Conservation (phyloP, 305 asterid genomes). For the Vinca major region DNA sequence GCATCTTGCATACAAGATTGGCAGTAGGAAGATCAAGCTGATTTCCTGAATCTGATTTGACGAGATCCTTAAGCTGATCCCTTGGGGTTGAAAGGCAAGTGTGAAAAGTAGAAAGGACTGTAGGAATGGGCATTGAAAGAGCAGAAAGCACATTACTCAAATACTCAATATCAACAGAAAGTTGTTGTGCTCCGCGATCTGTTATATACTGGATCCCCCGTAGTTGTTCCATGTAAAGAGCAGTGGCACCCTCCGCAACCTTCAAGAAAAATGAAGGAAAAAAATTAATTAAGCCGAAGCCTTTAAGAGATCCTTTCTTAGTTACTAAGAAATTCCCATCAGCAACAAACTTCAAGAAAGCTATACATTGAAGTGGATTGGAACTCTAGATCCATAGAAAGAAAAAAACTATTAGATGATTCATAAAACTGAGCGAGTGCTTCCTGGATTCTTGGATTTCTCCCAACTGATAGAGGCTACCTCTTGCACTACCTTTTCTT, state of each 20-base stretch:
- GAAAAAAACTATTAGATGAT: neutral
- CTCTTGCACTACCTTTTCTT: neutral
- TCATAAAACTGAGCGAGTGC: neutral
- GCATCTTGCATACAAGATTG: conserved; percentile 81
- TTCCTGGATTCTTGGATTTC: neutral
- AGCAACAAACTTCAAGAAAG: neutral
- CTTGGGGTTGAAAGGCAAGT: conserved; percentile 66
- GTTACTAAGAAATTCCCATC: neutral
- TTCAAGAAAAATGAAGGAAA: conserved; percentile 16
- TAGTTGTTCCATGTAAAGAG: conserved; percentile 76
- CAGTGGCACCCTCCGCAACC: conserved; percentile 97
- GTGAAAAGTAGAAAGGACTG: conserved; percentile 69
- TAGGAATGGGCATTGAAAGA: conserved; percentile 74
- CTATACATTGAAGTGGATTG: neutral
- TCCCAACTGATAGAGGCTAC: neutral
- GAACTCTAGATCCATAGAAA: neutral
- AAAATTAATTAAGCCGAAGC: conserved; percentile 1
- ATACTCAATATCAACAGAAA: conserved; percentile 86
- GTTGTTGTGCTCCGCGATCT: conserved; percentile 92
- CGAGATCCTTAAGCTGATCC: conserved; percentile 67
- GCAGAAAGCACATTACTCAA: conserved; percentile 89
- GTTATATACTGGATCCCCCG: conserved; percentile 84
- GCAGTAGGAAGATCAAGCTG: conserved; percentile 84
- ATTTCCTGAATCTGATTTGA: conserved; percentile 54
- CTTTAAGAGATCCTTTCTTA: neutral